Conservation (phyloP, 2,329 filamentous ascomycete species). For the Fusarium nelsonii region DNA sequence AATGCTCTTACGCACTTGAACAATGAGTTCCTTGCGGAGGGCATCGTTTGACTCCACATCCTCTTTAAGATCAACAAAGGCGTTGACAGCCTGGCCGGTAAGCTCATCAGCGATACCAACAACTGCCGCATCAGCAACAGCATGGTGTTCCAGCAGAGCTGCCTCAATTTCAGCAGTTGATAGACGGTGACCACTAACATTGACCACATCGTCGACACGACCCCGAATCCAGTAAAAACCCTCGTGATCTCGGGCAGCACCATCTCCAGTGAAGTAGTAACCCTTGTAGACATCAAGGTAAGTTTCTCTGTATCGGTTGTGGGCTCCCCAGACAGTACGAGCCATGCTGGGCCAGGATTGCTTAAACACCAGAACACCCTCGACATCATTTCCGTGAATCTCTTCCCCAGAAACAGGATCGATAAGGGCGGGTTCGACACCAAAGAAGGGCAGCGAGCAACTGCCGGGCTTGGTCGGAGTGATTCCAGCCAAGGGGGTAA, state of each 20-base stretch:
- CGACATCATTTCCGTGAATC: constrained; percentile 94
- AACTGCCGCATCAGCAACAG: constrained; percentile 93
- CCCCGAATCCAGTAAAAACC: constrained; percentile 99
- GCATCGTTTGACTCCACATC: constrained; percentile 80
- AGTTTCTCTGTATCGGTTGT: constrained; percentile 99
- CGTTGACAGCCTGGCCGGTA: constrained; percentile 96
- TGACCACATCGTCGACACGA: constrained; percentile 98
- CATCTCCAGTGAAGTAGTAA: constrained; percentile 97
- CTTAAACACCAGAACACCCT: constrained; percentile 97
- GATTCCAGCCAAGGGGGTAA: constrained; percentile 90
- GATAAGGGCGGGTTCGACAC: constrained; percentile 96
- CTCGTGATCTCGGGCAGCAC: constrained; percentile 94
- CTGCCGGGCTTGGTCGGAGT: constrained; percentile 97
- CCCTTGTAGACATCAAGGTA: constrained; percentile 98
- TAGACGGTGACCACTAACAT: constrained; percentile 94
- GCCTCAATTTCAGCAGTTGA: constrained; percentile 99
- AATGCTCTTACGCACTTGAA: constrained; percentile 97
- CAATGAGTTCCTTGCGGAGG: constrained; percentile 90
- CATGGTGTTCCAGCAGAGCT: constrained; percentile 89
- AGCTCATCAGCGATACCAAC: constrained; percentile 94
- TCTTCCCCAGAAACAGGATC: constrained; percentile 96
- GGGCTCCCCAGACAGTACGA: constrained; percentile 95
- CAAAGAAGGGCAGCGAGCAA: constrained; percentile 97
- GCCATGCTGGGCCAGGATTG: constrained; percentile 99
- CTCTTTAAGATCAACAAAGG: constrained; percentile 94